Percentiles rank a stretch among this genome's conserved stretches.
phyloP scores from a whole-genome alignment of 306 rosid species.

The Macrotyloma uniflorum region DNA sequence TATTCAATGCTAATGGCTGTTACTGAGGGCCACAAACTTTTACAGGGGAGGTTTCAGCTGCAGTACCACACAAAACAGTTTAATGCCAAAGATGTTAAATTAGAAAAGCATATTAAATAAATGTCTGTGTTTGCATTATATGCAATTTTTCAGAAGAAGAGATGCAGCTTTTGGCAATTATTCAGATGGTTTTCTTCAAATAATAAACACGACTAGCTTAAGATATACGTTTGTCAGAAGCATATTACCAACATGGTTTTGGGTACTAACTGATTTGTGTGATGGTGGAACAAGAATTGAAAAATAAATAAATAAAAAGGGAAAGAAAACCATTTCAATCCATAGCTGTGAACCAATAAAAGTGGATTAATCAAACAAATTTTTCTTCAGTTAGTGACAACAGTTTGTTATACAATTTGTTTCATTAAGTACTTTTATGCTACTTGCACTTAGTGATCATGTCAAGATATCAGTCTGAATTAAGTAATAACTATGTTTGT shows the following conservation, averaged over 20 bases:
- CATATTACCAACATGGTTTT: constrained; percentile 33
- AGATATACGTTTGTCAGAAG: constrained; percentile 22
- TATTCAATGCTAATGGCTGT: constrained; percentile 24
- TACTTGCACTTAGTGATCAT: no score
- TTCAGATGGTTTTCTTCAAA: constrained; percentile 17
- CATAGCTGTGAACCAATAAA: constrained; percentile 3
- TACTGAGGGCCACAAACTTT: neutral
- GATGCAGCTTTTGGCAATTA: constrained; percentile 4
- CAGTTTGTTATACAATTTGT: neutral
- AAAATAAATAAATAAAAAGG: no score
- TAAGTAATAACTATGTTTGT: no score
- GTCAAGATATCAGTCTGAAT: no score
- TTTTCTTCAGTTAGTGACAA: neutral
- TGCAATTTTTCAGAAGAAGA: neutral
- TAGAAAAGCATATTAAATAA: neutral
- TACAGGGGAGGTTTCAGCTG: constrained; percentile 21
- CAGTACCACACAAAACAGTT: neutral
- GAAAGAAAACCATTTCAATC: no score
- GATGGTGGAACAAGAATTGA: neutral
- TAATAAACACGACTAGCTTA: constrained; percentile 26
- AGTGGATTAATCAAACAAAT: neutral
- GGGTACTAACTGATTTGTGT: constrained; percentile 12
- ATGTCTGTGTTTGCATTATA: neutral
- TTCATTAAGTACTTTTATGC: constrained; percentile 22
- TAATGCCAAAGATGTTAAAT: neutral